A percentile compares a stretch with the other conserved stretches of the same genome.
phyloP scores from a whole-genome alignment of 108 stramenopile species.

The Chaetoceros tenuissimus region DNA sequence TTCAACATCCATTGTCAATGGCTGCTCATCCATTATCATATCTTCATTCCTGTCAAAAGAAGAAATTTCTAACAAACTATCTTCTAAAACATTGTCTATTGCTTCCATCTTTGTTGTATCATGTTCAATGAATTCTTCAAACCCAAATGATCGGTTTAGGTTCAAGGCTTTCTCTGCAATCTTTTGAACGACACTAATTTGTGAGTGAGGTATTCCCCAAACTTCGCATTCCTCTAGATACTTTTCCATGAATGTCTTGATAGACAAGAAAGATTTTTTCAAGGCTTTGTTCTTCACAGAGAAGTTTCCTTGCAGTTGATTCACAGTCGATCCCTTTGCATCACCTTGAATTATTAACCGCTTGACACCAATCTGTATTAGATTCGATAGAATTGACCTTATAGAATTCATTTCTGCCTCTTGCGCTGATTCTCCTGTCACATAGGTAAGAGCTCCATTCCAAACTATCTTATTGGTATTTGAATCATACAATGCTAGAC shows the following conservation, averaged over 20 bases:
- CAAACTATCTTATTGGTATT: conserved; percentile 34
- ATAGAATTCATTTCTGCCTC: conserved; percentile 51
- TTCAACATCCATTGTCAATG: conserved; percentile 7
- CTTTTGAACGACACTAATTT: neutral
- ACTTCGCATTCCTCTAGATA: conserved; percentile 7
- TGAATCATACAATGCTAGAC: conserved; percentile 46
- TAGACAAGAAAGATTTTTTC: neutral
- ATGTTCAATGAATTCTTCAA: conserved; percentile 8
- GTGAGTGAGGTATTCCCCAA: neutral
- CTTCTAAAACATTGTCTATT: neutral
- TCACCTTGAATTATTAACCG: conserved; percentile 36
- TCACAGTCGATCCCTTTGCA: conserved; percentile 36
- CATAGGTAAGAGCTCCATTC: conserved; percentile 33
- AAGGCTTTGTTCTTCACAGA: conserved; percentile 23
- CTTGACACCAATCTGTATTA: conserved; percentile 24
- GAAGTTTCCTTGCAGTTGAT: conserved; percentile 37
- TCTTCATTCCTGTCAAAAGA: too few relatives aligned
- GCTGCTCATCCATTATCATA: conserved; percentile 1
- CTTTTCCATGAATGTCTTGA: neutral
- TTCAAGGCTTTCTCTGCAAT: conserved; percentile 16
- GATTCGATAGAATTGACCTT: conserved; percentile 22
- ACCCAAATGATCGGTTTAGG: neutral
- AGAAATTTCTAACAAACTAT: neutral
- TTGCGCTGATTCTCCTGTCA: conserved; percentile 32
- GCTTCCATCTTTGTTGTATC: neutral